Base-by-base conservation (phyloP, 2,329 filamentous ascomycete genomes). In the Orbilia brochopaga region DNA sequence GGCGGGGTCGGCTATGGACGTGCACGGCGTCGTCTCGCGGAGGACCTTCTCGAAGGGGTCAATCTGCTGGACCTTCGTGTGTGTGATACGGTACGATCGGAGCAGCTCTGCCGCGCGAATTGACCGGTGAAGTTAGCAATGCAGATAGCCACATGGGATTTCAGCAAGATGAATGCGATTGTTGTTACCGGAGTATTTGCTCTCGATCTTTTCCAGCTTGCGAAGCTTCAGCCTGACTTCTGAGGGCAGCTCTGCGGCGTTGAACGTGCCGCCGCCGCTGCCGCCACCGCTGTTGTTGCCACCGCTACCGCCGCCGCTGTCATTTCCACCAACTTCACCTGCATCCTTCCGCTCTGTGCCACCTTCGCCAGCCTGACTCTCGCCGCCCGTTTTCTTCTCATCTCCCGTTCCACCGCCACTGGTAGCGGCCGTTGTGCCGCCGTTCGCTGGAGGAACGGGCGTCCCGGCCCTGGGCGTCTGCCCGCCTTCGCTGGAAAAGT, bases 1-100 rank as follows among this genome's bases (percentile, higher is more conserved):
- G 59, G 87, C 86, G 0, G 93, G 91, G 69, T 99, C 94, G 75
- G 83, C 85, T 76, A 99, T 96, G 15, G 91, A 93, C 2, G 90
- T 90, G 37, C 97, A 82, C 1, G 94, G 93, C 0, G 94, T 99
- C 76, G 96, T 90, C 78, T 99, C 94, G 76, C 91, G 90, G 6
- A 99, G 83, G 0, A 90, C 88, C 61, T 90, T 88, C 80, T 99
- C 94, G 79, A 99, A 99, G 0, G 91, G 90, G 78, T 97, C 94
- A 77, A 97, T 95, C 1, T 90, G 87, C 11, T 90, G 87, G 46
- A 92, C 91, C 57, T 92, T 88, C 65, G 90, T 87, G 81, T 99
- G 93, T 17, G 94, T 94, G 74, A 92, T 88, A 73, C 92, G 87
- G 80, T 99, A 99, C 7, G 93, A 96, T 64, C 91, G 89, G 55